A percentile compares a stretch with the other conserved stretches of the same genome.
Conservation (phyloP, 2,329 filamentous ascomycete genomes). For the Magnaporthiopsis incrustans region DNA sequence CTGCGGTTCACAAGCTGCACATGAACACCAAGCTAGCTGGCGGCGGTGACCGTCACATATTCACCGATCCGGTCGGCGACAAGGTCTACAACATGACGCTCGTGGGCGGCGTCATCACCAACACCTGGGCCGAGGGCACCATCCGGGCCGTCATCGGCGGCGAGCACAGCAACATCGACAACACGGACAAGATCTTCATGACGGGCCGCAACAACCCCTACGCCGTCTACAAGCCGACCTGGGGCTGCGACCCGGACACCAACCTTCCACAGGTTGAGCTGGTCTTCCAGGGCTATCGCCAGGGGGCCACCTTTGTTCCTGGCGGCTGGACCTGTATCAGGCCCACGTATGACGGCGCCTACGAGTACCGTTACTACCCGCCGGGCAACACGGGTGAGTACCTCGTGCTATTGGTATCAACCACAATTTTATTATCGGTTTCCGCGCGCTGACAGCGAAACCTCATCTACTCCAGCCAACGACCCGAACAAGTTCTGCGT, state of each 20-base stretch:
- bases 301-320: background rate
- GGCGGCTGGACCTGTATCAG: constrained; percentile 26
- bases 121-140: constrained; percentile 6
- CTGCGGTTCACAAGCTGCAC: constrained; percentile 27
- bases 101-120: constrained; percentile 17
- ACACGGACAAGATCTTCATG: constrained; percentile 19
- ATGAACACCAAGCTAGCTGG: constrained; percentile 28
- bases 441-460: background rate
- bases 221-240: constrained; percentile 23
- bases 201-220: constrained; percentile 21
- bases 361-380: constrained; percentile 28
- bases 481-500: constrained; percentile 18
- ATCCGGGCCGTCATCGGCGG: constrained; percentile 17
- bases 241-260: constrained; percentile 24
- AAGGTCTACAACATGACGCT: constrained; percentile 22
- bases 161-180: constrained; percentile 18
- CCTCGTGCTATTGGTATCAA: no score
- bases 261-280: constrained; percentile 22
- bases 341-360: constrained; percentile 17
- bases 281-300: constrained; percentile 17
- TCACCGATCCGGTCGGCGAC: constrained; percentile 23
- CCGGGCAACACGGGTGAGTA: constrained; percentile 23
- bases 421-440: no score
- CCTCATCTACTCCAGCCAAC: constrained; percentile 9
- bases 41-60: constrained; percentile 32